Base-by-base conservation (phyloP, 345 rosid genomes). In the Salix brachista region DNA sequence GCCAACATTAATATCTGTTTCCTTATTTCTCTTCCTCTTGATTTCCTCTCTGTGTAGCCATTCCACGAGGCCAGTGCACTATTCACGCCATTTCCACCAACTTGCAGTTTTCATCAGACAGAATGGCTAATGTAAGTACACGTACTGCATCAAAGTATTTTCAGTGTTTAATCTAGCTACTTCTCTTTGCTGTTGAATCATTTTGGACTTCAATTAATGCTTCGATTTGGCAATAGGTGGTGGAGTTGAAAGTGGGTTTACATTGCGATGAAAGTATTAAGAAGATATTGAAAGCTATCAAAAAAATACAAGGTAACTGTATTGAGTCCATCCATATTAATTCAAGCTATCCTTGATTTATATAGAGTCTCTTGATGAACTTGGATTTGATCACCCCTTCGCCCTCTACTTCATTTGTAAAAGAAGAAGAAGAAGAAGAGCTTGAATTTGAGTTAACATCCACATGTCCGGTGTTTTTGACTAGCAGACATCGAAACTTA, bases 231-330 rank as follows among this genome's bases (percentile, higher is more conserved):
- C n/a, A 48, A 56, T 30, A 94, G 97, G 84, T 89, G 74, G 98
- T 94, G 80, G 97, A 92, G 74, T 56, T 94, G 78, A 91, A 87
- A 80, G 97, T 94, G 78, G 89, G 87, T 50, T 82, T 92, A 80
- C 97, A 92, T 48, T 94, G 98, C 36, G 91, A 91, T 0, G 91
- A 91, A 72, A 89, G 97, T 70, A 91, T 90, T 81, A 91, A 84
- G 86, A 92, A 92, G 75, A 91, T 94, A 86, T 80, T 94, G 37
- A 91, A 94, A 79, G 94, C 94, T 39, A 90, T 94, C 79, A 92
- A 94, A 89, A 92, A 92, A 79, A 87, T 92, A 69, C 88, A 87
- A 72, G 96, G 97, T 91, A 86, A 71, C 52, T 1, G 5, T 26
- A 17, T 12, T 3, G 42, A 10, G 13, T 19, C 25, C 25, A n/a